Conservation (phyloP, 1,284 basidiomycete species). For the Heliocybe sulcata region DNA sequence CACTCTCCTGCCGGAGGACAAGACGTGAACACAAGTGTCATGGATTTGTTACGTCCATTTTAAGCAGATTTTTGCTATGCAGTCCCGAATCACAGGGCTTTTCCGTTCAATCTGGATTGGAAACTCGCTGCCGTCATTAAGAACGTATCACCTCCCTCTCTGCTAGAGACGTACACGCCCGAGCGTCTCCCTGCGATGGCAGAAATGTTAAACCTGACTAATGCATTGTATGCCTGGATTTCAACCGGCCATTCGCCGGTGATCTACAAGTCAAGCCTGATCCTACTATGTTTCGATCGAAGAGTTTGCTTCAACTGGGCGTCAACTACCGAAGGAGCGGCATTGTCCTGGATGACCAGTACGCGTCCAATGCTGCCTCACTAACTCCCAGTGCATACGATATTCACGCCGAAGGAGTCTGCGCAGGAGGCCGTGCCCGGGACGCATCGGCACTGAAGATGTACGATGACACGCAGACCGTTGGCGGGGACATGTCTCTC, state of each 20-base stretch:
- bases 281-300: neutral
- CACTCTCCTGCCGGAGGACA: slow-evolving; percentile 20
- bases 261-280: slow-evolving; percentile 1
- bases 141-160: slow-evolving; percentile 18
- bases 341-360: slow-evolving; percentile 6
- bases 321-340: slow-evolving; percentile 8
- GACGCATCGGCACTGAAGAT: slow-evolving; percentile 3
- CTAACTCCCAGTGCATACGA: neutral
- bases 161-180: slow-evolving; percentile 26
- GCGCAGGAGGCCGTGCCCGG: slow-evolving; percentile 2
- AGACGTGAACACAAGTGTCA: slow-evolving; percentile 29
- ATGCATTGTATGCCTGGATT: slow-evolving; percentile 4
- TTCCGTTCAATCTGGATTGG: slow-evolving; percentile 32
- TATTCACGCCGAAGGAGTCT: neutral
- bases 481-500: neutral
- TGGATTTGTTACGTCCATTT: slow-evolving; percentile 26
- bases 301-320: slow-evolving; percentile 5
- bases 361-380: neutral
- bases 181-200: slow-evolving; percentile 32
- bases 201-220: slow-evolving; percentile 22
- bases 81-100: neutral
- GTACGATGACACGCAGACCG: neutral
- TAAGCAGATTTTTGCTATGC: neutral
- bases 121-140: slow-evolving; percentile 31
- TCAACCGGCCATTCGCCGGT: neutral